Base-by-base conservation (phyloP, 2,329 filamentous ascomycete genomes). In the Neonectria sp. region DNA sequence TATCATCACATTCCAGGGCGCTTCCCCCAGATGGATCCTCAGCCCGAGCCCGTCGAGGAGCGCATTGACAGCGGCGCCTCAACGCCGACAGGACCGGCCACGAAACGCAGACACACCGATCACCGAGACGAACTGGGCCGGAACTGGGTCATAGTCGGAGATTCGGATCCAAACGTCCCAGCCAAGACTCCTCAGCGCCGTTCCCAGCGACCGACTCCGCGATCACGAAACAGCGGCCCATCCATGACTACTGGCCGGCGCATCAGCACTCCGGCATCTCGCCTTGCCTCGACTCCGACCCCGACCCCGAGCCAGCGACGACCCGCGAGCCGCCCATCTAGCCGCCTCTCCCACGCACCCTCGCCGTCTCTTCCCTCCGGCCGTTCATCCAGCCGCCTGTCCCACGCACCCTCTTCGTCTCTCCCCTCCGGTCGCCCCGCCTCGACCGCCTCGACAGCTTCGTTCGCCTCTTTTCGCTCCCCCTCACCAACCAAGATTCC, bases 71-170 rank as follows among this genome's bases (percentile, higher is more conserved):
- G 77, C 69, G 71, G 79, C 35, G 71, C 77, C n/a, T 79, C 83
- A 2, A 86, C 85, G 9, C 82, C 85, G 3, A 81, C 83, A 3
- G 74, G 78, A 29, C 85, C 84, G 4, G 82, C 86, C 1, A 80
- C 84, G 2, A 90, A 90, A 75, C 82, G 88, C 48, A 82, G 88
- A 49, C 88, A 90, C 67, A 83, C 87, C n/a, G 80, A 83, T 60
- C 77, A 82, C 2, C 82, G 84, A 21, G 86, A 89, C 68, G 89
- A 91, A 49, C 82, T 93, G 6, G 84, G 88, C 33, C 87, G 86
- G 62, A 93, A 90, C 80, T 95, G 92, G 92, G 91, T 95, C 31
- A 85, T 95, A 69, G 89, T 95, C 29, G 82, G 83, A 62, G 85
- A 86, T 51, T 78, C 77, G 21, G 70, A 69, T 33, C 67, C 69